These are phyloP conservation scores for Epichloe sp. DNA, from an alignment of 2,329 filamentous ascomycete species.

Conservation along the genomic window DNA sequence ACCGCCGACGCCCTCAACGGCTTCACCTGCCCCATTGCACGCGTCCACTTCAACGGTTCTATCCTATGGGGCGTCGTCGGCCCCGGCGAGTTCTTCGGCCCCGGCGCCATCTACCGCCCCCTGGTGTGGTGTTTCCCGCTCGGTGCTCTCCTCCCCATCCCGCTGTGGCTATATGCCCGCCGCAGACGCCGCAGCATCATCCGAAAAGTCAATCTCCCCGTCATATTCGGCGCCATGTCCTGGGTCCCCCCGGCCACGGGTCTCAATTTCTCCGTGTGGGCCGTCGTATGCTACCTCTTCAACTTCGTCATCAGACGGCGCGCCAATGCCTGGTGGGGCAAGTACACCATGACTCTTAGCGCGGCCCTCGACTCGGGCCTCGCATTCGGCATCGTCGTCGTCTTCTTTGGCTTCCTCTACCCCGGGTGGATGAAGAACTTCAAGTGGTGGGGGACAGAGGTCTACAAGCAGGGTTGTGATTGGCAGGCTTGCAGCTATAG, in stretches of 20 bases:
- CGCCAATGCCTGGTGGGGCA: slow-evolving; percentile 69
- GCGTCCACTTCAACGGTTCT: slow-evolving; percentile 81
- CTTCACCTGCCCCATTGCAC: slow-evolving; percentile 76
- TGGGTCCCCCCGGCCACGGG: slow-evolving; percentile 84
- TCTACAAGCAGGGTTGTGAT: slow-evolving; percentile 74
- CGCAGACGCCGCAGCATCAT: slow-evolving; percentile 47
- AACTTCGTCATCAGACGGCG: slow-evolving; percentile 62
- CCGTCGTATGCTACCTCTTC: slow-evolving; percentile 72
- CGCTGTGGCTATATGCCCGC: slow-evolving; percentile 58
- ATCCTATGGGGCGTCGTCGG: slow-evolving; percentile 86
- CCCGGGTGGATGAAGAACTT: slow-evolving; percentile 61
- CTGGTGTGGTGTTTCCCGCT: slow-evolving; percentile 74
- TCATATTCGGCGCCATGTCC: slow-evolving; percentile 67
- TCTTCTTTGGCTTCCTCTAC: slow-evolving; percentile 81
- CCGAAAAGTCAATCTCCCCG: slow-evolving; percentile 67
- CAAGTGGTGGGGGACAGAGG: slow-evolving; percentile 79
- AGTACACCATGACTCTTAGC: slow-evolving; percentile 82
- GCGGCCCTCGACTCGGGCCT: slow-evolving; percentile 73
- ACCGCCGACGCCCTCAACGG: slow-evolving; percentile 70
- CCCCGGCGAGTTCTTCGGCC: slow-evolving; percentile 69
- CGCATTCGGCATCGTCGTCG: slow-evolving; percentile 68
- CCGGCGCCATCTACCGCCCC: slow-evolving; percentile 57
- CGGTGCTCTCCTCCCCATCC: slow-evolving; percentile 60
- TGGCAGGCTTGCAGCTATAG: slow-evolving; percentile 69
- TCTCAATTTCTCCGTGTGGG: slow-evolving; percentile 82